Conservation (phyloP, 495 filamentous ascomycete species). For the Neurospora pannonica region DNA sequence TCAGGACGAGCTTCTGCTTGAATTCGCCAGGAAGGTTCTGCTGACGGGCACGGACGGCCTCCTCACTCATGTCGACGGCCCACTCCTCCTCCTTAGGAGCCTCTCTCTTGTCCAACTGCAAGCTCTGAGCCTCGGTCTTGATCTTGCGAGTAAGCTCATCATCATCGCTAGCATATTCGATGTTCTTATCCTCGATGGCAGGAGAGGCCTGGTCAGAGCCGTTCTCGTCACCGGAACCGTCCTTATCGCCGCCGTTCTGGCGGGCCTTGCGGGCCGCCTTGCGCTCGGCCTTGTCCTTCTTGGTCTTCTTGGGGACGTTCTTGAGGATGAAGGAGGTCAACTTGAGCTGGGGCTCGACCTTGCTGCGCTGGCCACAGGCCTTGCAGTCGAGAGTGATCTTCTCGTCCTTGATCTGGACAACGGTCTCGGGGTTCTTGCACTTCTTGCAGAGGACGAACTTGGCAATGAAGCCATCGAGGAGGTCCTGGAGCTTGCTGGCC, state of each 20-base stretch:
- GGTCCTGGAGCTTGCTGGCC: conserved; percentile 89
- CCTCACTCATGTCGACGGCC: conserved; percentile 90
- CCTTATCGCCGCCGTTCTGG: conserved; percentile 61
- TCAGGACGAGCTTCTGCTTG: conserved; percentile 77
- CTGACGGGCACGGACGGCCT: conserved; percentile 88
- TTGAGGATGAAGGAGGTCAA: conserved; percentile 96
- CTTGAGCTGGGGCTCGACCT: conserved; percentile 89
- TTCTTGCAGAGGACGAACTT: conserved; percentile 99
- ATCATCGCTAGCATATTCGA: conserved; percentile 71
- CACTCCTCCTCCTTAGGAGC: conserved; percentile 73
- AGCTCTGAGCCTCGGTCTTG: conserved; percentile 68
- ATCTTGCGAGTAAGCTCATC: conserved; percentile 88
- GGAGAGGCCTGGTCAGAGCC: conserved; percentile 63
- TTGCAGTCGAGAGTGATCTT: conserved; percentile 93
- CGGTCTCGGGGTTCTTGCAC: conserved; percentile 99
- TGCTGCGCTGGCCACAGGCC: conserved; percentile 85
- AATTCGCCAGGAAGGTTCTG: conserved; percentile 84
- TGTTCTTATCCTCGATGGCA: conserved; percentile 58
- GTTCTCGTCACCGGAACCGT: conserved; percentile 53
- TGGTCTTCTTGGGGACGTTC: conserved; percentile 79
- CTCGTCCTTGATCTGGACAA: conserved; percentile 86
- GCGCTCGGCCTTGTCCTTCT: conserved; percentile 90
- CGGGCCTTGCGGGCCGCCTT: conserved; percentile 79
- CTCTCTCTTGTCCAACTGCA: conserved; percentile 47
- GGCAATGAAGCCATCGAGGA: conserved; percentile 94